A percentile compares a stretch with the other conserved stretches of the same genome.
These are phyloP conservation scores for Syzygium grande DNA, from an alignment of 345 rosid genomes.

Conservation along the genomic window DNA sequence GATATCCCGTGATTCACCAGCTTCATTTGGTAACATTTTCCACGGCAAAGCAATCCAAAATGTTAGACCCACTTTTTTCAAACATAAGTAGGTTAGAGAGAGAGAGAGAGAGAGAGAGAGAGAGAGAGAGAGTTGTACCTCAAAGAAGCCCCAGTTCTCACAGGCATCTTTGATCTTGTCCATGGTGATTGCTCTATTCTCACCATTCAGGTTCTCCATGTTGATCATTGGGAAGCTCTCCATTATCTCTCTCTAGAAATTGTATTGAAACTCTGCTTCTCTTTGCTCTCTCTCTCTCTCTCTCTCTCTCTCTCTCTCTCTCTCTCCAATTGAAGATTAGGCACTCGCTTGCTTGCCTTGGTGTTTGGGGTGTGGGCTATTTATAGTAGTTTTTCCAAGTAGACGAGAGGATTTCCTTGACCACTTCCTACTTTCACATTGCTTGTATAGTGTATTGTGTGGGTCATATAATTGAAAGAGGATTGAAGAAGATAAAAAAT, in stretches of 20 bases:
- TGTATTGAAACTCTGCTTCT: neutral
- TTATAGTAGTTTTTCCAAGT: neutral
- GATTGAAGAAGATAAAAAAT: neutral
- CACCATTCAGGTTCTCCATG: conserved; percentile 57
- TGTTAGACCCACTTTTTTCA: neutral
- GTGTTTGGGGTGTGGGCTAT: neutral
- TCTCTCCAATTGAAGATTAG: neutral
- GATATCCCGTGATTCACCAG: conserved; percentile 74
- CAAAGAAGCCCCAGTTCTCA: conserved; percentile 97
- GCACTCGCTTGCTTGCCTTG: neutral
- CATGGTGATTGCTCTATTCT: conserved; percentile 48
- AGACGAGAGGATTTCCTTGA: neutral
- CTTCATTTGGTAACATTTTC: conserved; percentile 10
- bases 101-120: neutral
- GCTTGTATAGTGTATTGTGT: neutral
- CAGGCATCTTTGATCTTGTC: conserved; percentile 84
- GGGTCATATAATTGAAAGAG: neutral
- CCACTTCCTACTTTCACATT: neutral
- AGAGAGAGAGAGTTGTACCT: conserved; percentile 34
- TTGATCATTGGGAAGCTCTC: conserved; percentile 62
- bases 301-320: neutral
- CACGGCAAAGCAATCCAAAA: neutral
- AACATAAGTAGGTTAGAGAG: neutral
- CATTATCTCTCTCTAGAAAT: conserved; percentile 18
- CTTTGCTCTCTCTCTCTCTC: neutral